These are phyloP conservation scores for Pythium volutum DNA, from an alignment of 352 stramenopile species.

Conservation along the genomic window DNA sequence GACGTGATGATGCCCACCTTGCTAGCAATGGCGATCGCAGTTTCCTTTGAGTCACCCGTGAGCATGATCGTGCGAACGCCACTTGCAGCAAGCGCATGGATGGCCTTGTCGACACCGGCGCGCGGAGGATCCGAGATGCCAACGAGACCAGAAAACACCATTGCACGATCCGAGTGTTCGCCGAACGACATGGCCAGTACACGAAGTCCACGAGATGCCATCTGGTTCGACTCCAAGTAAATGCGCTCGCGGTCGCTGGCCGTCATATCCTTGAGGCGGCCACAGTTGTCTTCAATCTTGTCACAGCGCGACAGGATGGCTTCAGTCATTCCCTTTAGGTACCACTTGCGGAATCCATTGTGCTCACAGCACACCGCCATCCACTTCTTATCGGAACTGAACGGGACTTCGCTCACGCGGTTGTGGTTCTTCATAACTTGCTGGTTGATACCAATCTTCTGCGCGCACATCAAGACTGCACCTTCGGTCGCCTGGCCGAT, in stretches of 20 bases:
- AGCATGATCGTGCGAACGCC: slow-evolving; percentile 90
- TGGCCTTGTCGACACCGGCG: slow-evolving; percentile 59
- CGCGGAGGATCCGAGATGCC: slow-evolving; percentile 89
- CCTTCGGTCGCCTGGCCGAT: slow-evolving; percentile 82
- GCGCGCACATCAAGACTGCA: slow-evolving; percentile 61
- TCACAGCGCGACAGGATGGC: slow-evolving; percentile 71
- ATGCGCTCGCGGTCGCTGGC: slow-evolving; percentile 63
- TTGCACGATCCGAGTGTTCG: slow-evolving; percentile 66
- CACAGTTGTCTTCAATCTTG: slow-evolving; percentile 72
- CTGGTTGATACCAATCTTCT: slow-evolving; percentile 57
- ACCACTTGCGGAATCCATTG: slow-evolving; percentile 54
- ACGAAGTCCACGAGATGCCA: slow-evolving; percentile 76
- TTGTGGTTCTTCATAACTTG: slow-evolving; percentile 45
- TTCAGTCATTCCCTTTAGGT: slow-evolving; percentile 84
- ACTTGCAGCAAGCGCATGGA: slow-evolving; percentile 48
- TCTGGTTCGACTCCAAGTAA: slow-evolving; percentile 50
- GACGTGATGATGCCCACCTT: slow-evolving; percentile 91
- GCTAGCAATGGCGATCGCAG: slow-evolving; percentile 92
- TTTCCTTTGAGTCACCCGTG: slow-evolving; percentile 95
- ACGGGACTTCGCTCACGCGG: slow-evolving; percentile 91
- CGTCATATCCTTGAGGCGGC: slow-evolving; percentile 62
- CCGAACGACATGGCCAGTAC: slow-evolving; percentile 91
- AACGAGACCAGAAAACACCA: slow-evolving; percentile 93
- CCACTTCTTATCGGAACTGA: slow-evolving; percentile 95
- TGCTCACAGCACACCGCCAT: slow-evolving; percentile 92